These are phyloP conservation scores for Coemansia sp. DNA, from an alignment of 192 early-diverging fungal genomes.

Conservation along the genomic window DNA sequence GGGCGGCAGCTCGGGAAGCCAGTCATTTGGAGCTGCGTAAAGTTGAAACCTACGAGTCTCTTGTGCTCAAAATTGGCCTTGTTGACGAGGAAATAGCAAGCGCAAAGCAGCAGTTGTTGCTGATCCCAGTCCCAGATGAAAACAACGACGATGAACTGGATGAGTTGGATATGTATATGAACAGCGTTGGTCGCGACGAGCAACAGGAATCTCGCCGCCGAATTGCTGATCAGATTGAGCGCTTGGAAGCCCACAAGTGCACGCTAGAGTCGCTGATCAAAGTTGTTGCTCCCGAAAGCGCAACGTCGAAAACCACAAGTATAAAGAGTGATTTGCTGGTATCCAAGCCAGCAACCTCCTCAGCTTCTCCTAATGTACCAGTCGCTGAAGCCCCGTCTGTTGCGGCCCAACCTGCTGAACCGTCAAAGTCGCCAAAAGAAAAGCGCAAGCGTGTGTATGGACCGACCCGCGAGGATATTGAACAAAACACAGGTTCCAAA, in stretches of 20 bases:
- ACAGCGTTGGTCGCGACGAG: constrained; percentile 50
- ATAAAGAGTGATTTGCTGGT: too few relatives aligned
- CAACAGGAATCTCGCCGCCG: constrained; percentile 40
- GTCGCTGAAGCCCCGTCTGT: not conserved
- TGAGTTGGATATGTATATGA: constrained; percentile 70
- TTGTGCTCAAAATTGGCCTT: constrained; percentile 39
- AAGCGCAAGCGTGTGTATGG: constrained; percentile 17
- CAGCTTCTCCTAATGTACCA: not conserved
- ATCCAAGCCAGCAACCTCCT: not conserved
- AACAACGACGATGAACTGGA: constrained; percentile 33
- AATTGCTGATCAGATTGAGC: constrained; percentile 46
- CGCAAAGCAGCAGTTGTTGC: constrained; percentile 11
- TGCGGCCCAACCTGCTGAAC: not conserved
- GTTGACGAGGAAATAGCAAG: constrained; percentile 40
- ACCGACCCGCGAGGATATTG: constrained; percentile 11
- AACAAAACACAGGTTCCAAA: not conserved
- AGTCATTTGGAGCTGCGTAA: constrained; percentile 22
- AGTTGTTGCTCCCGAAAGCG: constrained; percentile 33
- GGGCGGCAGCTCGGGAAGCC: constrained; percentile 27
- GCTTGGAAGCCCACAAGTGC: constrained; percentile 50
- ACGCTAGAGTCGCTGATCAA: constrained; percentile 19
- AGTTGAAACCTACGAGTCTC: constrained; percentile 68
- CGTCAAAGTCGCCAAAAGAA: not conserved
- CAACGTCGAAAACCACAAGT: not conserved
- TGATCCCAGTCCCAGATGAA: not conserved